Conservation (phyloP, 371 early-diverging fungal genomes). For the Mucor plumbeus region DNA sequence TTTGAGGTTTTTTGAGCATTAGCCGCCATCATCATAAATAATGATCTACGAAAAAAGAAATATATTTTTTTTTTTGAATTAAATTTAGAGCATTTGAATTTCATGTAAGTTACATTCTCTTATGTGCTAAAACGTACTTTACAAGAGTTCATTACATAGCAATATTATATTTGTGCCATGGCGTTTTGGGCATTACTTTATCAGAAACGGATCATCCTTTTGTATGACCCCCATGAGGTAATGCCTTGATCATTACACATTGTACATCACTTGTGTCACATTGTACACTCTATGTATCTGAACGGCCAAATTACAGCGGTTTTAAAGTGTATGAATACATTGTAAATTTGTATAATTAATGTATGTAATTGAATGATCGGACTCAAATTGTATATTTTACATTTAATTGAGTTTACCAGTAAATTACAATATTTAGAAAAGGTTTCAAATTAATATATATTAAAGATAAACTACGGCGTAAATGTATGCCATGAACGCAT, state of each 20-base stretch:
- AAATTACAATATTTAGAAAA: neutral
- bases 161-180: neutral
- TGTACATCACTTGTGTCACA: slow-evolving; percentile 1
- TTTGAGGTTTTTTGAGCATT: no score
- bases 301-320: neutral
- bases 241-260: slow-evolving; percentile 6
- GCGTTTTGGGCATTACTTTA: neutral
- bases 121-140: no score
- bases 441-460: no score
- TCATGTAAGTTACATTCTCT: no score
- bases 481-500: neutral
- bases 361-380: no score
- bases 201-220: neutral
- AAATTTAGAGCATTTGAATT: no score
- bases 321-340: neutral
- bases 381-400: neutral
- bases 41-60: no score
- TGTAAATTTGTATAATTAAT: neutral
- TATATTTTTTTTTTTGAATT: no score
- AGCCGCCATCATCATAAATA: no score
- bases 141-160: no score
- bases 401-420: neutral
- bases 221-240: slow-evolving; percentile 7
- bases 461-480: neutral
- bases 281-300: neutral